A percentile compares a stretch with the other conserved stretches of the same genome.
These are phyloP conservation scores for Globisporangium cylindrosporum DNA, from an alignment of 352 stramenopile species.

Conservation along the genomic window DNA sequence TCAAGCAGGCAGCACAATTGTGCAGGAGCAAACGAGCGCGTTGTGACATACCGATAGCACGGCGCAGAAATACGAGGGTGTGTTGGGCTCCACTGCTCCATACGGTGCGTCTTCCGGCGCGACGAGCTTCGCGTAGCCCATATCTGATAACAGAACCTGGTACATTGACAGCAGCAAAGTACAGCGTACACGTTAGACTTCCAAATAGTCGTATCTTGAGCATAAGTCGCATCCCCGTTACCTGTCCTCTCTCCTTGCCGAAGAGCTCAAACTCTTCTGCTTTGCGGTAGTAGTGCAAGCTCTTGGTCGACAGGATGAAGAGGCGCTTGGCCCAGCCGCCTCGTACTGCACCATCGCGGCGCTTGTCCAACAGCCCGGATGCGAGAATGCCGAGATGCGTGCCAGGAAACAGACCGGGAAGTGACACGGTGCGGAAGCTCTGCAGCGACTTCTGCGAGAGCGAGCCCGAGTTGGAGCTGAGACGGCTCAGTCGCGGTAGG, in stretches of 20 bases:
- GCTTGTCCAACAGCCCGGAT: constrained; percentile 77
- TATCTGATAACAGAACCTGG: constrained; percentile 55
- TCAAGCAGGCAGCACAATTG: background rate
- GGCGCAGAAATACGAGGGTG: constrained; percentile 58
- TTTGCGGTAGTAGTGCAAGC: constrained; percentile 85
- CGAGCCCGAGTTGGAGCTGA: constrained; percentile 51
- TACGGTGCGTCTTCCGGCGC: constrained; percentile 71
- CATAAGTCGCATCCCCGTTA: constrained; percentile 4
- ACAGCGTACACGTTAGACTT: background rate
- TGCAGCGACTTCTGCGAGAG: constrained; percentile 59
- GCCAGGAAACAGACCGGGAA: constrained; percentile 68
- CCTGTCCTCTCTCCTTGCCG: constrained; percentile 77
- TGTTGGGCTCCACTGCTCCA: constrained; percentile 58
- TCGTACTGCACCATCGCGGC: constrained; percentile 76
- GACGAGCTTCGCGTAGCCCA: constrained; percentile 75
- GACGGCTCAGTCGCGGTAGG: constrained; percentile 46
- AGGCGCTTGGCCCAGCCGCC: constrained; percentile 78
- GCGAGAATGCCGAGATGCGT: constrained; percentile 75
- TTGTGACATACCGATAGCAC: constrained; percentile 62
- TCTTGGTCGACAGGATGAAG: constrained; percentile 80
- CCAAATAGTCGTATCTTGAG: background rate
- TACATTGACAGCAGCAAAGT: background rate
- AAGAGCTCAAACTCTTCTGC: constrained; percentile 80
- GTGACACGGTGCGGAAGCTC: constrained; percentile 65
- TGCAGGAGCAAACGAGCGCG: background rate